phyloP scores from a whole-genome alignment of 768 basidiomycete genomes.

The Termitomyces heimii region DNA sequence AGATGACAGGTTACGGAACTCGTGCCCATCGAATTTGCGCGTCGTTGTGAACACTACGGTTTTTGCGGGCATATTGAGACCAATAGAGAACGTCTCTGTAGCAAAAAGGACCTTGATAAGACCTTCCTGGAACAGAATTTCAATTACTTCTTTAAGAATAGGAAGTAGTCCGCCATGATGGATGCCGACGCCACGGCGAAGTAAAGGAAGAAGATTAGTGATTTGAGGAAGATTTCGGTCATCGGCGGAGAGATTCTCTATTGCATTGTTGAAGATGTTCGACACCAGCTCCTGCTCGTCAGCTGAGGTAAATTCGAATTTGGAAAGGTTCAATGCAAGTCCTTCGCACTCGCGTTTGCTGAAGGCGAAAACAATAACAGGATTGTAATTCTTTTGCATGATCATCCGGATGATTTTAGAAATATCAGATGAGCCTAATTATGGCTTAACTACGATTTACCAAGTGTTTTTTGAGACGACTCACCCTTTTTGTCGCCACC shows the following conservation, averaged over 20 bases:
- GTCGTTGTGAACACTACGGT: slow-evolving; percentile 97
- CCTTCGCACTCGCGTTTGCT: slow-evolving; percentile 97
- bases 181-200: slow-evolving; percentile 94
- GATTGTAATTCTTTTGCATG: slow-evolving; percentile 95
- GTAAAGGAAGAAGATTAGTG: slow-evolving; percentile 82
- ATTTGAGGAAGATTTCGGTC: slow-evolving; percentile 94
- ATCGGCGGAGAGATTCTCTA: slow-evolving; percentile 79
- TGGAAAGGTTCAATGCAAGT: slow-evolving; percentile 87
- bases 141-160: slow-evolving; percentile 97
- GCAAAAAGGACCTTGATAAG: slow-evolving; percentile 98
- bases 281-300: slow-evolving; percentile 87
- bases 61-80: slow-evolving; percentile 99
- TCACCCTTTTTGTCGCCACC: slow-evolving; percentile 91
- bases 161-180: slow-evolving; percentile 98
- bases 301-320: slow-evolving; percentile 89
- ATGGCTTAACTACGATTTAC: not conserved
- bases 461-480: slow-evolving; percentile 3
- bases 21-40: slow-evolving; percentile 93
- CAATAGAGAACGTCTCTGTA: slow-evolving; percentile 97
- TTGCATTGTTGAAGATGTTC: slow-evolving; percentile 92
- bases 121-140: slow-evolving; percentile 97
- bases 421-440: slow-evolving; percentile 81
- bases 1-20: slow-evolving; percentile 88
- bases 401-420: slow-evolving; percentile 98
- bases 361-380: slow-evolving; percentile 98